phyloP scores from a whole-genome alignment of 179 eudicot species.

The Silene vulgaris region DNA sequence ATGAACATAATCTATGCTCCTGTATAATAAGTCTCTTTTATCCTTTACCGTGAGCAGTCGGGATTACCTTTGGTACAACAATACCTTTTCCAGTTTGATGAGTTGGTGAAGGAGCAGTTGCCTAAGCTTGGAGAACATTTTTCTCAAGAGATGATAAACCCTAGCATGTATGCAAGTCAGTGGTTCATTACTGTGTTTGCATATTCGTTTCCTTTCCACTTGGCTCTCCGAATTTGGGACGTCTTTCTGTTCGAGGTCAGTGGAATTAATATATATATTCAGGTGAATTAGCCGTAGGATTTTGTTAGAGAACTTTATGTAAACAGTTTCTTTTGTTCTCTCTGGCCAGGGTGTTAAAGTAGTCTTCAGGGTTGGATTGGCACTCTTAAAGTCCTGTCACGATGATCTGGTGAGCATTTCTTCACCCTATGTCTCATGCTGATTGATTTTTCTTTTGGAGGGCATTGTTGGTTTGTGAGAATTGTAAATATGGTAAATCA shows the following conservation, averaged over 20 bases:
- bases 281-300: neutral
- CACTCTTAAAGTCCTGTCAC: slow-evolving; percentile 77
- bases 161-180: slow-evolving; percentile 99
- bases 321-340: neutral
- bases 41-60: slow-evolving; percentile 44
- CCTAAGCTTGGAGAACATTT: slow-evolving; percentile 98
- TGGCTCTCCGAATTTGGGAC: slow-evolving; percentile 96
- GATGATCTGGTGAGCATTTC: slow-evolving; percentile 71
- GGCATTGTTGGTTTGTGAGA: neutral
- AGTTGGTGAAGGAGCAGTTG: slow-evolving; percentile 60
- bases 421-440: neutral
- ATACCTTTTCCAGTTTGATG: slow-evolving; percentile 83
- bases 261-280: neutral
- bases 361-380: slow-evolving; percentile 85
- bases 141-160: slow-evolving; percentile 75
- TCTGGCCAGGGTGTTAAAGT: slow-evolving; percentile 68
- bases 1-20: slow-evolving; percentile 1
- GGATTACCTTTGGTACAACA: slow-evolving; percentile 97
- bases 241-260: slow-evolving; percentile 85
- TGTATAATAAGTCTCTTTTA: slow-evolving; percentile 4
- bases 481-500: neutral
- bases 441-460: neutral
- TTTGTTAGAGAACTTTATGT: neutral
- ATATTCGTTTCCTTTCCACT: slow-evolving; percentile 86
- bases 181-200: slow-evolving; percentile 98